phyloP scores from a whole-genome alignment of 305 asterid genomes.

The Solanum hybrid region DNA sequence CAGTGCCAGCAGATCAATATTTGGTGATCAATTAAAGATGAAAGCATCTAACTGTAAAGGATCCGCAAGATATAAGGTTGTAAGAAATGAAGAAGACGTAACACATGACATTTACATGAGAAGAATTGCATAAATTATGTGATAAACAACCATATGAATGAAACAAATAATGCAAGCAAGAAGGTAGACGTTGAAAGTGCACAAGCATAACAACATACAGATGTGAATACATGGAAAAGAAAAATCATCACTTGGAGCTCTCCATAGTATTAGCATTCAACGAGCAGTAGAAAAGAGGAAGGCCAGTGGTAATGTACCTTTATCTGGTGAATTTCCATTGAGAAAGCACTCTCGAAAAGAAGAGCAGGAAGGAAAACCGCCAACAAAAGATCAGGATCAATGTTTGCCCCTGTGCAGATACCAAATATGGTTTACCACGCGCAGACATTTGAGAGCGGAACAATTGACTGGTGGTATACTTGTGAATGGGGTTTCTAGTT shows the following conservation, averaged over 20 bases:
- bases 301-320: constrained; percentile 42
- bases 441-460: not conserved
- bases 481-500: not conserved
- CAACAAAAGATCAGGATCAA: constrained; percentile 90
- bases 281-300: not conserved
- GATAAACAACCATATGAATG: not conserved
- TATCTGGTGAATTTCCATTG: constrained; percentile 94
- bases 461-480: not conserved
- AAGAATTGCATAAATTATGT: not conserved
- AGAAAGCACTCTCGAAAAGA: constrained; percentile 92
- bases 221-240: not conserved
- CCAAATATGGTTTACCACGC: not conserved
- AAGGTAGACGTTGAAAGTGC: not conserved
- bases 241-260: not conserved
- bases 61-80: not conserved
- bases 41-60: not conserved
- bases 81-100: not conserved
- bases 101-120: not conserved
- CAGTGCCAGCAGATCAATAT: not conserved
- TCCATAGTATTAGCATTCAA: not conserved
- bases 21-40: not conserved
- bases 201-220: not conserved
- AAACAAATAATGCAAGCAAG: not conserved
- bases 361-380: constrained; percentile 98
- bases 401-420: constrained; percentile 60